phyloP scores from a whole-genome alignment of 2,329 filamentous ascomycete genomes.

The Aspergillus carbonarius region DNA sequence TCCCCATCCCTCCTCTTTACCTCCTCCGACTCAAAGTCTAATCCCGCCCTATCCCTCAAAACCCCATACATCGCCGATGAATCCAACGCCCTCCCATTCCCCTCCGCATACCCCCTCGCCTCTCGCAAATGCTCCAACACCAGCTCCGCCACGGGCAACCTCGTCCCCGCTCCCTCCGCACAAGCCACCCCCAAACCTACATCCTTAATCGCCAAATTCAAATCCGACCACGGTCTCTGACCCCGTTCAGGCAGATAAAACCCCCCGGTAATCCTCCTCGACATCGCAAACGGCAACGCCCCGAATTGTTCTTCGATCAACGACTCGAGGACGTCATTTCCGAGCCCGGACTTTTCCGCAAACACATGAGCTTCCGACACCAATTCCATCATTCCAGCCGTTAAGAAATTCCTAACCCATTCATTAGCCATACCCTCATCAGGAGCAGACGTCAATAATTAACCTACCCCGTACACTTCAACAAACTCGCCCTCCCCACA shows the following conservation, averaged over 20 bases:
- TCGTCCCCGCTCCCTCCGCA: conserved; percentile 42
- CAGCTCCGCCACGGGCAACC: conserved; percentile 45
- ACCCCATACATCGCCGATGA: conserved; percentile 54
- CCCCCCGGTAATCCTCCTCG: conserved; percentile 28
- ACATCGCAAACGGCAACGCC: conserved; percentile 26
- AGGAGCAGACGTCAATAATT: no score
- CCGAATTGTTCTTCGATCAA: conserved; percentile 33
- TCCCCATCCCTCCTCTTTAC: conserved; percentile 22
- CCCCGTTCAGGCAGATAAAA: conserved; percentile 30
- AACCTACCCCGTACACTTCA: conserved; percentile 6
- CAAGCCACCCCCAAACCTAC: conserved; percentile 50
- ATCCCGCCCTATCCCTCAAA: conserved; percentile 44
- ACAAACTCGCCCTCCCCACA: not conserved
- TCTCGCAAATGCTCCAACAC: conserved; percentile 46
- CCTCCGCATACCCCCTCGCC: conserved; percentile 42
- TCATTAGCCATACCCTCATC: no score
- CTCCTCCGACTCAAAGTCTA: conserved; percentile 46
- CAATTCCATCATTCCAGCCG: conserved; percentile 25
- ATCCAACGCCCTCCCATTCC: conserved; percentile 43
- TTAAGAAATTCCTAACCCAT: conserved; percentile 17
- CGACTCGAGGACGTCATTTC: conserved; percentile 23
- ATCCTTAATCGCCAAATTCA: conserved; percentile 53
- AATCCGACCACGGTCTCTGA: conserved; percentile 46
- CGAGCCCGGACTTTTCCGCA: conserved; percentile 31
- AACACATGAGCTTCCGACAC: conserved; percentile 32